These are phyloP conservation scores for Castanospermum australe DNA, from an alignment of 306 rosid genomes.

Conservation along the genomic window DNA sequence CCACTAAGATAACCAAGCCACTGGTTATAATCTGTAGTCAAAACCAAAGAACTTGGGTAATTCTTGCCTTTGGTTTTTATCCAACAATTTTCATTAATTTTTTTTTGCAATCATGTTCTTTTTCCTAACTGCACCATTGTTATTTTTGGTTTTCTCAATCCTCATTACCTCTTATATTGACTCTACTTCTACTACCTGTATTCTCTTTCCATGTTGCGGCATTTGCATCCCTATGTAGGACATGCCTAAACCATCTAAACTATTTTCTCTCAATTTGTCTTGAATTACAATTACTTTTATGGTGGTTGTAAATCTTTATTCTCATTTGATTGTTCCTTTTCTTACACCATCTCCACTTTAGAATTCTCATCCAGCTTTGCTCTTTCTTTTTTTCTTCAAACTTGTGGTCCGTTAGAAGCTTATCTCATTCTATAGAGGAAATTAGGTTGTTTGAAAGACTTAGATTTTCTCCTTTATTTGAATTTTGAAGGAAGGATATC, in stretches of 20 bases:
- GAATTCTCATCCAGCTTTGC: background rate
- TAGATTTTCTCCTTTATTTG: background rate
- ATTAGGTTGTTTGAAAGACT: background rate
- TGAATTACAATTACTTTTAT: background rate
- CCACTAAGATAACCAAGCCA: too few species aligned
- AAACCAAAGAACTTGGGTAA: too few species aligned
- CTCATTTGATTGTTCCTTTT: background rate
- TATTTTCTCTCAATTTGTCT: background rate
- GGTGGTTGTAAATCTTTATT: background rate
- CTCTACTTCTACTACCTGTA: background rate
- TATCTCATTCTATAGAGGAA: background rate
- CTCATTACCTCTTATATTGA: background rate
- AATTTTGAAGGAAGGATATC: conserved; percentile 5
- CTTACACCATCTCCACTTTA: background rate
- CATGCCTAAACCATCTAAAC: background rate
- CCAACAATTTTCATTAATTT: background rate
- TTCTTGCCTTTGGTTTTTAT: background rate
- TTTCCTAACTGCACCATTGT: background rate
- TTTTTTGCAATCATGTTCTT: background rate
- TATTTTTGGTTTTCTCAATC: background rate
- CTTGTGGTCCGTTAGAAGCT: background rate
- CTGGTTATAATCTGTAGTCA: too few species aligned
- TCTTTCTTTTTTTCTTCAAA: background rate
- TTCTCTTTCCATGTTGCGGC: background rate
- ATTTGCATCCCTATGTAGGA: background rate